Evolutionary conservation across 306 rosid genomes (phyloP).

Genomic region (Elaeagnus macrophylla): DNA sequence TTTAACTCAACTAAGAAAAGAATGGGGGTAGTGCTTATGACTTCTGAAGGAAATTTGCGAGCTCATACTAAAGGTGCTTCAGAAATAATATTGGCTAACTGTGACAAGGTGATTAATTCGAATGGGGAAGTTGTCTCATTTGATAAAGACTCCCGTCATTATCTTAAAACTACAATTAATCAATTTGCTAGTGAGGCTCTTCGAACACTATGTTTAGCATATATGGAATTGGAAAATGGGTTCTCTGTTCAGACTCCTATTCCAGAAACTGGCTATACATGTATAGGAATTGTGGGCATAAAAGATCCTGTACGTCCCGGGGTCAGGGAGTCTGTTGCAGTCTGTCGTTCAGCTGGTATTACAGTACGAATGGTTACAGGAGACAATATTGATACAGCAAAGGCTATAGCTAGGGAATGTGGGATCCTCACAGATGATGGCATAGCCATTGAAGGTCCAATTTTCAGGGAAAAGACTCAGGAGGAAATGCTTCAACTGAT

Average conservation of each 20-base stretch:
- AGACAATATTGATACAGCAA: slow-evolving; percentile 85
- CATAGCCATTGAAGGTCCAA: slow-evolving; percentile 95
- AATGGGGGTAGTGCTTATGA: slow-evolving; percentile 79
- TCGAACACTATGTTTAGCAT: slow-evolving; percentile 89
- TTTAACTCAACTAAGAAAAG: slow-evolving; percentile 81
- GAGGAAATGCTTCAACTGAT: slow-evolving; percentile 63
- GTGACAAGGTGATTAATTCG: slow-evolving; percentile 72
- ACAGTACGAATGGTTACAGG: slow-evolving; percentile 96
- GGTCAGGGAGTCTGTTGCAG: slow-evolving; percentile 90
- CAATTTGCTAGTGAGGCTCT: slow-evolving; percentile 88
- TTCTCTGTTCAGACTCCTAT: slow-evolving; percentile 53
- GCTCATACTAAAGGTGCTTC: slow-evolving; percentile 97
- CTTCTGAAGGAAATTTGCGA: slow-evolving; percentile 62
- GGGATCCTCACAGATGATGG: slow-evolving; percentile 97
- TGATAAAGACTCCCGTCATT: slow-evolving; percentile 52
- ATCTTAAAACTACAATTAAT: slow-evolving; percentile 49
- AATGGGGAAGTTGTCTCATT: slow-evolving; percentile 73
- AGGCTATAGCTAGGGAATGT: slow-evolving; percentile 96
- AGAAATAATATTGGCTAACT: slow-evolving; percentile 72
- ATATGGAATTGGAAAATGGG: slow-evolving; percentile 57
- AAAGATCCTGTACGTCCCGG: slow-evolving; percentile 98
- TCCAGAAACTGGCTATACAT: slow-evolving; percentile 75
- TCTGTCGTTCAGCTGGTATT: slow-evolving; percentile 88
- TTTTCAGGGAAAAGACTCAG: slow-evolving; percentile 66
- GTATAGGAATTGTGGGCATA: slow-evolving; percentile 85